Percentiles rank a stretch among this genome's conserved stretches.
These are phyloP conservation scores for Blastocystis sp. DNA, from an alignment of 352 stramenopile species.

Conservation along the genomic window DNA sequence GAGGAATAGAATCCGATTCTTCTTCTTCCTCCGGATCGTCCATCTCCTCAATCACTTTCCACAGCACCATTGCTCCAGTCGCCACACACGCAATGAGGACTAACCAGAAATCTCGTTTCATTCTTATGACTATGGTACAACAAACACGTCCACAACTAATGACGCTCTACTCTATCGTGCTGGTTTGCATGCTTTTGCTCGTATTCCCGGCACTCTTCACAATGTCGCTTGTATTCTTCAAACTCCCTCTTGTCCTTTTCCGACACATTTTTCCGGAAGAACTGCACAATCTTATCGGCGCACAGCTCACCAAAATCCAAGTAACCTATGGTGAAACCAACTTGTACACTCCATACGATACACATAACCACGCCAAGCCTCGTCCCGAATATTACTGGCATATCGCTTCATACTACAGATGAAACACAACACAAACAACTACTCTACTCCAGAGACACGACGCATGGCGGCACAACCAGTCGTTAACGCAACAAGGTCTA, in stretches of 20 bases:
- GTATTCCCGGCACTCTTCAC: background rate
- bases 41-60: background rate
- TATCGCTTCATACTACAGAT: background rate
- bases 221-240: background rate
- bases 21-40: constrained; percentile 1
- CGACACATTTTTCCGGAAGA: background rate
- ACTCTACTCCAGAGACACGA: constrained; percentile 1
- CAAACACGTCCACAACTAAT: too few species aligned
- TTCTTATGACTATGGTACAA: too few species aligned
- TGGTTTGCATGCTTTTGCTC: background rate
- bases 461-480: background rate
- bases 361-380: background rate
- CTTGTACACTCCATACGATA: background rate
- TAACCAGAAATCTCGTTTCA: background rate
- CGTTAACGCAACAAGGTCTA: background rate
- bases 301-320: constrained; percentile 4
- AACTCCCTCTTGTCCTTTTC: background rate
- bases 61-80: background rate
- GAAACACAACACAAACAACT: background rate
- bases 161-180: too few species aligned
- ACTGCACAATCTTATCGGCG: background rate
- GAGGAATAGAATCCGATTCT: background rate
- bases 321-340: background rate
- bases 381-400: background rate
- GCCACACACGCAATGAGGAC: background rate